A percentile compares a stretch with the other conserved stretches of the same genome.
These are phyloP conservation scores for Barbatosphaeria neglecta DNA, from an alignment of 495 filamentous ascomycete species.

Conservation along the genomic window DNA sequence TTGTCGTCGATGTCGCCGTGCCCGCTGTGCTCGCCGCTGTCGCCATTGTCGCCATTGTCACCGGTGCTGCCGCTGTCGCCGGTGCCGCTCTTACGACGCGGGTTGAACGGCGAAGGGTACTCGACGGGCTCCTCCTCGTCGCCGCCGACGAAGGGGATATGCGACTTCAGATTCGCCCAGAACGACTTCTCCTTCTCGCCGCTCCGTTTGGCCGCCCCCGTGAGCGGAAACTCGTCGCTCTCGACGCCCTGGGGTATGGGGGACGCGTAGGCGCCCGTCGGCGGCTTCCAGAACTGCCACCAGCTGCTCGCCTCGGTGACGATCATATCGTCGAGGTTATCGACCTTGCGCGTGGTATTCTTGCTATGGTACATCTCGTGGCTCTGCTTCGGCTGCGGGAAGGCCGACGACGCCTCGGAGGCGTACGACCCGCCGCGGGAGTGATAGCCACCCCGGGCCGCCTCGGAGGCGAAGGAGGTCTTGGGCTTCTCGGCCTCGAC, in stretches of 20 bases:
- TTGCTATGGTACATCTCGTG: slow-evolving; percentile 17
- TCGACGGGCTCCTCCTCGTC: slow-evolving; percentile 32
- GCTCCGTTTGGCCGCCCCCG: slow-evolving; percentile 7
- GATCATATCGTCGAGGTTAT: slow-evolving; percentile 31
- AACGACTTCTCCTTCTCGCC: slow-evolving; percentile 28
- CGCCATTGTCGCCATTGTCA: no score
- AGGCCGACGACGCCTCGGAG: slow-evolving; percentile 18
- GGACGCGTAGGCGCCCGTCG: slow-evolving; percentile 38
- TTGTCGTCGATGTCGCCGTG: no score
- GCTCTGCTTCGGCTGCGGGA: slow-evolving; percentile 12
- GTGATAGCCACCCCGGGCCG: slow-evolving; percentile 13
- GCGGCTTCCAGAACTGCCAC: slow-evolving; percentile 46
- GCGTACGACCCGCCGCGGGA: slow-evolving; percentile 19
- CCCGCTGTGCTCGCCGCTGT: no score
- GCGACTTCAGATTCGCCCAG: slow-evolving; percentile 30
- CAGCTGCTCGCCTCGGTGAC: slow-evolving; percentile 29
- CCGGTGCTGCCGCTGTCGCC: no score
- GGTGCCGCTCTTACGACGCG: slow-evolving; percentile 45
- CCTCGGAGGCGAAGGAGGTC: slow-evolving; percentile 19
- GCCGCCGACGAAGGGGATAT: slow-evolving; percentile 25
- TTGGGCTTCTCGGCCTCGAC: slow-evolving; percentile 14
- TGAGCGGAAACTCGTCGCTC: slow-evolving; percentile 25
- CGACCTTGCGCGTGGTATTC: slow-evolving; percentile 33
- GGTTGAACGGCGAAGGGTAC: slow-evolving; percentile 62
- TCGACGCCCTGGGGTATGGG: slow-evolving; percentile 39